These are phyloP conservation scores for Aspergillus japonicus DNA, from an alignment of 2,329 filamentous ascomycete species.

Conservation along the genomic window DNA sequence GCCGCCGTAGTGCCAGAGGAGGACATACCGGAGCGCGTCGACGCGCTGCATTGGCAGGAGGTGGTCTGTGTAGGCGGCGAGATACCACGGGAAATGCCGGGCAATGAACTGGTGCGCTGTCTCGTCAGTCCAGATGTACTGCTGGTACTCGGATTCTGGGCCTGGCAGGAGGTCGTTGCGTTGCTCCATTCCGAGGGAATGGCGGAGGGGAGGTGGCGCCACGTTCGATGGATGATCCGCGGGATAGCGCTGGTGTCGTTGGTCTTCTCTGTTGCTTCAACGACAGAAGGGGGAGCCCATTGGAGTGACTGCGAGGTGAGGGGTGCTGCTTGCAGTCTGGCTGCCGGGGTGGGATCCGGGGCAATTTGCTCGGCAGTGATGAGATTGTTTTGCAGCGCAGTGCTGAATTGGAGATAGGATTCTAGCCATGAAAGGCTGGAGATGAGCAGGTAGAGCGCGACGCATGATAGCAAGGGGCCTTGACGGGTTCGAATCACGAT, in stretches of 20 bases:
- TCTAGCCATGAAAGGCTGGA: background rate
- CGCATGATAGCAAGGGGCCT: background rate
- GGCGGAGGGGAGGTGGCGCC: background rate
- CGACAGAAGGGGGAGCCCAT: background rate
- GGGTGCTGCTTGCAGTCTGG: no score
- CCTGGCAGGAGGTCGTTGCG: background rate
- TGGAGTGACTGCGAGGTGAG: background rate
- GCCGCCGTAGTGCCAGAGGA: slow-evolving; percentile 7
- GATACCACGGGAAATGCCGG: background rate
- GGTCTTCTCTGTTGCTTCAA: no score
- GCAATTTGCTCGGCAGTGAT: background rate
- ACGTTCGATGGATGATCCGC: slow-evolving; percentile 9
- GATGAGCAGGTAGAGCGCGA: background rate
- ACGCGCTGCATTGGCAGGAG: slow-evolving; percentile 1
- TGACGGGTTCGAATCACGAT: background rate
- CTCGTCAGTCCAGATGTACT: slow-evolving; percentile 5
- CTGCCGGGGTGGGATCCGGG: background rate
- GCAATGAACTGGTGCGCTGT: background rate
- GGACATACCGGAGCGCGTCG: slow-evolving; percentile 6
- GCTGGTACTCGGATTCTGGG: slow-evolving; percentile 1
- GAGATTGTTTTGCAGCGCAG: background rate
- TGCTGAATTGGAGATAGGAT: background rate
- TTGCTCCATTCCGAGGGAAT: background rate
- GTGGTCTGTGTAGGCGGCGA: background rate
- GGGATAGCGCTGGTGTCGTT: no score